phyloP scores from a whole-genome alignment of 2,329 filamentous ascomycete genomes.

The Macrophomina pseudophaseolina region DNA sequence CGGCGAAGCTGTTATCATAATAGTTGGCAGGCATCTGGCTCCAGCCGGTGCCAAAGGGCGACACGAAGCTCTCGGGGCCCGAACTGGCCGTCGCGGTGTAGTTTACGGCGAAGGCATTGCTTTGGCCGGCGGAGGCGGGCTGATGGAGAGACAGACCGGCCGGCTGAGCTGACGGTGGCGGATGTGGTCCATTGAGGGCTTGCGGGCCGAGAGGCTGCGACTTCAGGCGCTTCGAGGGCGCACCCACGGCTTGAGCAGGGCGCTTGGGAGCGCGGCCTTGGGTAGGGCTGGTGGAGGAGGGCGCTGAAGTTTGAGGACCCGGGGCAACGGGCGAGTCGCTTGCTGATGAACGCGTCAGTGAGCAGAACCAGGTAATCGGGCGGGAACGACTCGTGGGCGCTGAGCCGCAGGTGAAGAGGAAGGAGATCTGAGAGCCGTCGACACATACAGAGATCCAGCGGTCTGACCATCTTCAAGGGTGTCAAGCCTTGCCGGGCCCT shows the following conservation, averaged over 20 bases:
- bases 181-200: conserved; percentile 7
- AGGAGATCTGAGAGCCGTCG: conserved; percentile 19
- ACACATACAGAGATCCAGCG: conserved; percentile 27
- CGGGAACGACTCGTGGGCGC: conserved; percentile 4
- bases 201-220: conserved; percentile 22
- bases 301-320: conserved; percentile 9
- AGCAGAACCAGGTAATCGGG: conserved; percentile 9
- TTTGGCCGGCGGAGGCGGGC: conserved; percentile 8
- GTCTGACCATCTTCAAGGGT: conserved; percentile 28
- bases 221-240: conserved; percentile 25
- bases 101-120: conserved; percentile 26
- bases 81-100: conserved; percentile 17
- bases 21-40: conserved; percentile 17
- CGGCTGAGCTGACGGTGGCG: neutral
- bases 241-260: conserved; percentile 19
- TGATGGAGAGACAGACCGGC: conserved; percentile 16
- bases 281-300: conserved; percentile 19
- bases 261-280: conserved; percentile 18
- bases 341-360: conserved; percentile 18
- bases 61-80: conserved; percentile 14
- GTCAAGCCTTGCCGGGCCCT: conserved; percentile 26
- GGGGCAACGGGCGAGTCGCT: conserved; percentile 21
- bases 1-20: conserved; percentile 18
- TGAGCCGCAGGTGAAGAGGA: conserved; percentile 18
- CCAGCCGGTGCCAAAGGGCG: conserved; percentile 18